Evolutionary conservation across 73 alveolate species (phyloP), one percentile per base, ranked within the genome.

Genomic region (Paramecium tetraurelia): DNA sequence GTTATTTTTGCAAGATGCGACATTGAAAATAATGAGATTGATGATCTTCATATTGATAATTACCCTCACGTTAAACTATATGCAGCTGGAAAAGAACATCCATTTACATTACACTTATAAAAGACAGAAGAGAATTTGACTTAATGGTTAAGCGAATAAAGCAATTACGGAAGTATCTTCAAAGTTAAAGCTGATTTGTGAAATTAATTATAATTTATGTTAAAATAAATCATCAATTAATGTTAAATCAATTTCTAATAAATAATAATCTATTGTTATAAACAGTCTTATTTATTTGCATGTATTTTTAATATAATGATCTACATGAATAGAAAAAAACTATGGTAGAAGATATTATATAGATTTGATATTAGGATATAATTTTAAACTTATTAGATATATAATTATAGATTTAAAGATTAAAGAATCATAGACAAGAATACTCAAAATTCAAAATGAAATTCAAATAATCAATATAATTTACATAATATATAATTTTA

Each of bases 21-120:
- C 29, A 80, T 80, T 80, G 90, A 80, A 80, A 43, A 24, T 18
- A 80, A 80, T 48, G 90, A 80, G 22, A 80, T 80, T 24, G 90
- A 80, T 21, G 44, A 48, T 24, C 57, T 80, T 21, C n/a, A 44
- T 38, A 80, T 80, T 80, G 90, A 80, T 35, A 18, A n/a, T 9
- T 80, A 80, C 43, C 90, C 90, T 18, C 90, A 80, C 43, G 90
- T 80, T 4, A 80, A 80, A 46, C 43, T 80, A 7, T 80, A 80
- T 80, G 90, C 72, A 8, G 90, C 90, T 20, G 90, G 90, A 43
- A 48, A 24, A 24, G 90, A 80, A 43, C 33, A 22, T 21, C 90
- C 90, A 80, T 80, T 10, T 8, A 80, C 90, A 40, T 46, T 80
- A 21, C 76, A 80, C 10, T 44, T 20, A 43, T 11, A 48, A 24